These are phyloP conservation scores for Piloderma croceum DNA, from an alignment of 768 basidiomycete genomes.

Conservation along the genomic window DNA sequence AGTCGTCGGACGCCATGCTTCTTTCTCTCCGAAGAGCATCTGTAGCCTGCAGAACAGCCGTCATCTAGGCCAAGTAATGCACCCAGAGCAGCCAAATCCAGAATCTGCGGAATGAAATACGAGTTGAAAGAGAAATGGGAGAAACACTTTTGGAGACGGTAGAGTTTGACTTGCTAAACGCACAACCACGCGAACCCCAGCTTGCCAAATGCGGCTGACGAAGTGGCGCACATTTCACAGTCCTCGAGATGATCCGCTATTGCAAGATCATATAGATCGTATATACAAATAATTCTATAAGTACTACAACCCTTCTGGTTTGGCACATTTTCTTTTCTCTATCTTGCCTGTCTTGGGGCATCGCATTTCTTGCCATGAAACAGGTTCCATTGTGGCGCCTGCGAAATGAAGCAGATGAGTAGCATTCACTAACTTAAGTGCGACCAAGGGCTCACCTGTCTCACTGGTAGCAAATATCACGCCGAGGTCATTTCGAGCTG, in stretches of 20 bases:
- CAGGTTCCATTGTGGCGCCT: slow-evolving; percentile 80
- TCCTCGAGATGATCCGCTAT: too few relatives aligned
- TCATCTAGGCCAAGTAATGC: too few relatives aligned
- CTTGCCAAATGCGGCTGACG: too few relatives aligned
- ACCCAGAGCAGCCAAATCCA: too few relatives aligned
- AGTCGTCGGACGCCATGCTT: slow-evolving; percentile 60
- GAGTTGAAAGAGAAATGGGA: slow-evolving; percentile 8
- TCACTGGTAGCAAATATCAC: slow-evolving; percentile 90
- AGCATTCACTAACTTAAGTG: not conserved
- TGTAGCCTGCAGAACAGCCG: slow-evolving; percentile 57
- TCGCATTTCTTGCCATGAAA: slow-evolving; percentile 90
- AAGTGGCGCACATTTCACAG: too few relatives aligned
- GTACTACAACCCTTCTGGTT: slow-evolving; percentile 63
- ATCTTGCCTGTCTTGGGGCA: slow-evolving; percentile 75
- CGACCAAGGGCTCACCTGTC: slow-evolving; percentile 49
- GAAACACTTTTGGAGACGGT: not conserved
- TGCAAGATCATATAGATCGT: too few relatives aligned
- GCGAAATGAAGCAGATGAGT: not conserved
- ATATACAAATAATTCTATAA: too few relatives aligned
- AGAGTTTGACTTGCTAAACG: not conserved
- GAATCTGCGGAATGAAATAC: slow-evolving; percentile 14
- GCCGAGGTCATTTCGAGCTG: slow-evolving; percentile 84
- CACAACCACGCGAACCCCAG: too few relatives aligned
- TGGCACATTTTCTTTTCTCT: slow-evolving; percentile 83
- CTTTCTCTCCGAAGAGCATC: slow-evolving; percentile 56